Evolutionary conservation across 2,329 filamentous ascomycete genomes (phyloP).

Genomic region (Penicillium sp.): DNA sequence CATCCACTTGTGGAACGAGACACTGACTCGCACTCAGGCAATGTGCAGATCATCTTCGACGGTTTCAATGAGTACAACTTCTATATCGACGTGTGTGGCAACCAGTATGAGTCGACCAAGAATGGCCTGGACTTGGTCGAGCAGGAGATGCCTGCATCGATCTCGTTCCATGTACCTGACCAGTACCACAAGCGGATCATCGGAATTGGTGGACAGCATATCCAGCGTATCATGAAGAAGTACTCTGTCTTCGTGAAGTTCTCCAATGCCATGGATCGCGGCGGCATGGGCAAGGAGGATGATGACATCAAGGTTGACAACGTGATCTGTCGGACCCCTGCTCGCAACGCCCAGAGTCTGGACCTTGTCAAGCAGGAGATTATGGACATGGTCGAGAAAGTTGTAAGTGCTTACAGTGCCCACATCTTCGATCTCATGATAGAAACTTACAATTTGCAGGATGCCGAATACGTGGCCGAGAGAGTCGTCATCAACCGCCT

Average conservation of each 20-base stretch:
- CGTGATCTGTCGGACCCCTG: constrained; percentile 95
- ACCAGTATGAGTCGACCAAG: constrained; percentile 90
- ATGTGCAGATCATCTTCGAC: constrained; percentile 98
- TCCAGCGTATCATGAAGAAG: constrained; percentile 99
- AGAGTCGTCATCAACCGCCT: constrained; percentile 90
- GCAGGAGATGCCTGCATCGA: constrained; percentile 98
- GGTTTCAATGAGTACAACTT: constrained; percentile 99
- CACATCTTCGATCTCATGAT: neutral
- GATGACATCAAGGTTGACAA: constrained; percentile 99
- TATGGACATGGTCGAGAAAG: constrained; percentile 98
- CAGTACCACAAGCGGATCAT: constrained; percentile 99
- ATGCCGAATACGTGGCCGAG: constrained; percentile 95
- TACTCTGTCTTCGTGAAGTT: constrained; percentile 99
- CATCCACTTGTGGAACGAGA: constrained; percentile 3
- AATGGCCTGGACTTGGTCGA: constrained; percentile 89
- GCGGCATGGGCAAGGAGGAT: constrained; percentile 88
- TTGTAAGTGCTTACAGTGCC: constrained; percentile 53
- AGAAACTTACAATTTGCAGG: constrained; percentile 47
- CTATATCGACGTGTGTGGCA: constrained; percentile 95
- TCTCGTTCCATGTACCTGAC: constrained; percentile 97
- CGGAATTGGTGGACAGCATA: constrained; percentile 95
- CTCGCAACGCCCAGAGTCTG: constrained; percentile 92
- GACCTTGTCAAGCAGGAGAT: constrained; percentile 99
- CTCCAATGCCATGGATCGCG: constrained; percentile 97
- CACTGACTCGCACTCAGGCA: constrained; percentile 51